phyloP scores from a whole-genome alignment of 2,329 filamentous ascomycete genomes.

The Venturia pyrina region DNA sequence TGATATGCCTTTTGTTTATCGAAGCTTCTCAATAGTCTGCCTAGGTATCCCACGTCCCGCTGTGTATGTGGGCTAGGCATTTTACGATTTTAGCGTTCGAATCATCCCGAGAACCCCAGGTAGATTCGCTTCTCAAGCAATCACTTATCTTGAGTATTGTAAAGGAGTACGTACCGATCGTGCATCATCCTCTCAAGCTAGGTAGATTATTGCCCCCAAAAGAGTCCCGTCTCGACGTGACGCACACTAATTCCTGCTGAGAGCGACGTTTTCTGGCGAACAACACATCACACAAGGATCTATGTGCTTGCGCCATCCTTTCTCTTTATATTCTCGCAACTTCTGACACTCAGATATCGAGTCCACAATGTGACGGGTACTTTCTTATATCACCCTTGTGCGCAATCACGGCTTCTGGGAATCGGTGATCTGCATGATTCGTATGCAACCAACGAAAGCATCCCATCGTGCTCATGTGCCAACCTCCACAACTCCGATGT shows the following conservation, averaged over 20 bases:
- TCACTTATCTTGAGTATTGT: not conserved
- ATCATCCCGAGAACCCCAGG: not conserved
- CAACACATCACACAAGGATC: conserved; percentile 2
- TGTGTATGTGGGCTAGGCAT: not conserved
- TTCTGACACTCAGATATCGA: not conserved
- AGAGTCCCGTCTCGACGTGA: not conserved
- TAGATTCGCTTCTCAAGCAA: not conserved
- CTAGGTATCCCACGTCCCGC: not conserved
- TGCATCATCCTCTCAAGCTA: not conserved
- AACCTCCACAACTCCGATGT: not conserved
- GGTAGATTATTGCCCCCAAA: not conserved
- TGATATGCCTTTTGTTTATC: not conserved
- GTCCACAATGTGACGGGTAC: not conserved
- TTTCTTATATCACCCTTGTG: not conserved
- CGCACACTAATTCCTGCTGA: not conserved
- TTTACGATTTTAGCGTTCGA: not conserved
- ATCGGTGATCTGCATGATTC: conserved; percentile 6
- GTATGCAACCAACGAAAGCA: conserved; percentile 2
- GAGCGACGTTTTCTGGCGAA: not conserved
- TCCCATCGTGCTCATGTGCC: not conserved
- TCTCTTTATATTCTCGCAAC: not conserved
- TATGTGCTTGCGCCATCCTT: not conserved
- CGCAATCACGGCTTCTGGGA: not conserved
- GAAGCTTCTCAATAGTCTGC: not conserved
- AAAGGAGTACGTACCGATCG: not conserved